phyloP scores from a whole-genome alignment of 129 eudicot genomes.

The Oenanthe sinensis region DNA sequence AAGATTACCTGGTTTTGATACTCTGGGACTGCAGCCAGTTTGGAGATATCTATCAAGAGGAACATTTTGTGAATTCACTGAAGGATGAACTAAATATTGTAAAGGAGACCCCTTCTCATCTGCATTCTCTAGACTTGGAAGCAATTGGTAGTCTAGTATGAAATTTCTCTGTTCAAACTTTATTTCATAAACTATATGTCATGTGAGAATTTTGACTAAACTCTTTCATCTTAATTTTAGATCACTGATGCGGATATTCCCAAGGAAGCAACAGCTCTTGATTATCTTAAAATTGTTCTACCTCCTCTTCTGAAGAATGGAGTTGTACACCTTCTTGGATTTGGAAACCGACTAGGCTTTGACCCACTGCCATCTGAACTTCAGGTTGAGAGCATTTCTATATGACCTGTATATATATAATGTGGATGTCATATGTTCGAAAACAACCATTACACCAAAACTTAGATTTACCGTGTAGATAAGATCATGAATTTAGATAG shows the following conservation, averaged over 20 bases:
- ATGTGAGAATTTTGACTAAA: not conserved
- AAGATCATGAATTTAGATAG: not conserved
- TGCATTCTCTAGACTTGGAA: constrained; percentile 56
- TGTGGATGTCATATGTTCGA: not conserved
- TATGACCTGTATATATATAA: not conserved
- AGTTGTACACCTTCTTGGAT: constrained; percentile 90
- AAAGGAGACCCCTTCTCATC: constrained; percentile 62
- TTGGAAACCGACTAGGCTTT: constrained; percentile 89
- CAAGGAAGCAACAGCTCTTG: constrained; percentile 69
- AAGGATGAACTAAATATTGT: constrained; percentile 64
- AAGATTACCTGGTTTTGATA: not conserved
- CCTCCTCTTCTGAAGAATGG: constrained; percentile 58
- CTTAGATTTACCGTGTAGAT: not conserved
- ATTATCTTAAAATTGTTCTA: constrained; percentile 49
- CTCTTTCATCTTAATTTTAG: constrained; percentile 34
- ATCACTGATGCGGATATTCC: constrained; percentile 84
- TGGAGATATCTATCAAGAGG: constrained; percentile 90
- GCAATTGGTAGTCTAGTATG: constrained; percentile 83
- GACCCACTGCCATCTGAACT: constrained; percentile 74
- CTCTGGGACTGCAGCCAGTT: constrained; percentile 60
- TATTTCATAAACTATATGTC: not conserved
- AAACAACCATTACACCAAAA: not conserved
- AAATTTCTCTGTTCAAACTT: not conserved
- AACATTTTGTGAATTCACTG: constrained; percentile 46
- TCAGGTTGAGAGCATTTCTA: constrained; percentile 42